Evolutionary conservation across 306 rosid species (phyloP).

Genomic region (Prunus mongolica): DNA sequence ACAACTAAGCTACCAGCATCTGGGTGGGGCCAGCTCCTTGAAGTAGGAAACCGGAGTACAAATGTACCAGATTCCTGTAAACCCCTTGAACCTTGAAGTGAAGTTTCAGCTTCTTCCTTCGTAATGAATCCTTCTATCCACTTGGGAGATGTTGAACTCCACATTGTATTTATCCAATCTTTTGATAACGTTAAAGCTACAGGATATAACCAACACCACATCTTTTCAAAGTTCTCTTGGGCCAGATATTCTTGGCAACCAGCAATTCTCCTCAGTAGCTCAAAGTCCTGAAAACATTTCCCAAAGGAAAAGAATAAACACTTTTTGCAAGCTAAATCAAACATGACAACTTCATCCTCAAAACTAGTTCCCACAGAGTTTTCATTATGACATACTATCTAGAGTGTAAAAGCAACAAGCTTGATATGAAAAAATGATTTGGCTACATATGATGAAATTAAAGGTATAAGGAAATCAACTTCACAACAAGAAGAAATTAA

Average conservation of each 20-base stretch:
- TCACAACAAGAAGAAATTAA: too few species aligned
- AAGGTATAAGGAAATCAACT: too few species aligned
- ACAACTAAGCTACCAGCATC: conserved; percentile 89
- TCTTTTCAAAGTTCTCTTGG: conserved; percentile 78
- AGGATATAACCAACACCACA: conserved; percentile 99
- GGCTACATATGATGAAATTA: too few species aligned
- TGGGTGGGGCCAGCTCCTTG: conserved; percentile 99
- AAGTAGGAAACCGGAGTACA: conserved; percentile 86
- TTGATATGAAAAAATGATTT: too few species aligned
- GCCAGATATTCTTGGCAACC: conserved; percentile 69
- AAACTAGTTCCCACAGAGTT: too few species aligned
- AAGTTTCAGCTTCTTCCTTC: conserved; percentile 86
- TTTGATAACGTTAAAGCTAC: conserved; percentile 70
- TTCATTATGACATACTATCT: too few species aligned
- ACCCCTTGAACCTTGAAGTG: conserved; percentile 81
- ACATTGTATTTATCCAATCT: conserved; percentile 63
- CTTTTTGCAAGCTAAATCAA: neutral
- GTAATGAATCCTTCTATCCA: conserved; percentile 98
- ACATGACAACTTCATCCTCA: too few species aligned
- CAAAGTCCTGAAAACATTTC: conserved; percentile 60
- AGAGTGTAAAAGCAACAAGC: too few species aligned
- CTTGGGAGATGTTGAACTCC: conserved; percentile 81
- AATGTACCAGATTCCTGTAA: conserved; percentile 91
- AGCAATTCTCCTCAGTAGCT: conserved; percentile 70
- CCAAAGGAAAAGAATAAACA: conserved; percentile 1